Conservation (phyloP, 2,329 filamentous ascomycete genomes). For the Chalaropsis thielavioides region DNA sequence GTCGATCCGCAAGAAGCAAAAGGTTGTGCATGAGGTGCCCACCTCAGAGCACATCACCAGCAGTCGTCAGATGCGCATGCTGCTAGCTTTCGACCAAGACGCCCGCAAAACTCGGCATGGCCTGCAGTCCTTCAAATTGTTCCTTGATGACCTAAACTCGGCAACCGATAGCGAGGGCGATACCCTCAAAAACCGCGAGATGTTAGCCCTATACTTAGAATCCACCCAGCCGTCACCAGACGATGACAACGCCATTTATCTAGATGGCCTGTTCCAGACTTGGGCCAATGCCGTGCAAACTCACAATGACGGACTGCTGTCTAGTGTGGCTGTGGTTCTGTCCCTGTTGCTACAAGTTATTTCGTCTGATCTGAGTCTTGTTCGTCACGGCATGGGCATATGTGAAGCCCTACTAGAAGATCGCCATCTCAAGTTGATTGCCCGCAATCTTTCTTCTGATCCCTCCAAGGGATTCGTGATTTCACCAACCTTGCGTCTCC, state of each 20-base stretch:
- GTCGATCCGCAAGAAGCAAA: constrained; percentile 35
- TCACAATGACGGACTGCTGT: constrained; percentile 68
- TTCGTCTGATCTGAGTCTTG: constrained; percentile 58
- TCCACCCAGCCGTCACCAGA: constrained; percentile 34
- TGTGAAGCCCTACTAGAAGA: constrained; percentile 71
- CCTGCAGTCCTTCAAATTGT: constrained; percentile 53
- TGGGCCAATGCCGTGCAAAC: constrained; percentile 73
- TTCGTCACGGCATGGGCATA: constrained; percentile 59
- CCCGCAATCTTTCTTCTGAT: constrained; percentile 62
- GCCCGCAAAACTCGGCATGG: constrained; percentile 51
- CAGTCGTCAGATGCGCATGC: constrained; percentile 50
- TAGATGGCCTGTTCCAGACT: constrained; percentile 69
- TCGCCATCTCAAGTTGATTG: constrained; percentile 64
- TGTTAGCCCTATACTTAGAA: constrained; percentile 56
- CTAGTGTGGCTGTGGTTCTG: constrained; percentile 64
- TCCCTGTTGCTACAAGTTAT: constrained; percentile 68
- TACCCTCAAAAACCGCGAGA: constrained; percentile 34
- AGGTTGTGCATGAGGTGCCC: constrained; percentile 41
- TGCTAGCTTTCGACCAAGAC: constrained; percentile 60
- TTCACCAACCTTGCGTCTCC: constrained; percentile 69
- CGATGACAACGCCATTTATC: constrained; percentile 41
- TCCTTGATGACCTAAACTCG: constrained; percentile 49
- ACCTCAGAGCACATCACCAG: constrained; percentile 48
- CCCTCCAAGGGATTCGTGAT: constrained; percentile 79
- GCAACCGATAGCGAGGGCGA: constrained; percentile 30